Evolutionary conservation across 1,139 yeast species (phyloP).

Genomic region (Candida sanyaensis): DNA sequence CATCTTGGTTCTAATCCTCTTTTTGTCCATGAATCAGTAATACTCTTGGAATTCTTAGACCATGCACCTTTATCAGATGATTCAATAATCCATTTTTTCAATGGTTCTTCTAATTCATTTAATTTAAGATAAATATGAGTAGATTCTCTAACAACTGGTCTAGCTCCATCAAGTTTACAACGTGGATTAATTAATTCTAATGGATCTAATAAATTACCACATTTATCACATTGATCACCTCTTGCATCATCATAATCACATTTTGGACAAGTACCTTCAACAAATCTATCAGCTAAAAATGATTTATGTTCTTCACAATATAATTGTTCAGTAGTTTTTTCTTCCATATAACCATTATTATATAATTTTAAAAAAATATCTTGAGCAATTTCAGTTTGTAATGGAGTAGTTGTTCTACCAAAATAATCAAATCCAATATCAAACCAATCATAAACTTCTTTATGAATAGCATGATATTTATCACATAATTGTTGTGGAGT

Average conservation of each 20-base stretch:
- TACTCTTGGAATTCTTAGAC: slow-evolving; percentile 88
- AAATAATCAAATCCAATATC: slow-evolving; percentile 91
- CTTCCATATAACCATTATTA: slow-evolving; percentile 78
- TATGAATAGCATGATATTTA: slow-evolving; percentile 84
- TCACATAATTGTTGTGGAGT: slow-evolving; percentile 88
- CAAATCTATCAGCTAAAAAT: slow-evolving; percentile 93
- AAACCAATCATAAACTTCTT: slow-evolving; percentile 94
- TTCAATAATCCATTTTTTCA: slow-evolving; percentile 70
- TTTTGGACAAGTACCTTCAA: slow-evolving; percentile 96
- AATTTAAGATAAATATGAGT: slow-evolving; percentile 83
- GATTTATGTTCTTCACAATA: slow-evolving; percentile 91
- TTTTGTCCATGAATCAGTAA: slow-evolving; percentile 89
- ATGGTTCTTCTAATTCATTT: slow-evolving; percentile 77
- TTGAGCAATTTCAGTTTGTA: slow-evolving; percentile 95
- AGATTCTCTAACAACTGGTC: slow-evolving; percentile 79
- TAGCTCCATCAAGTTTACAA: slow-evolving; percentile 85
- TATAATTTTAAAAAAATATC: slow-evolving; percentile 79
- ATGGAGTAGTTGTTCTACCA: slow-evolving; percentile 92
- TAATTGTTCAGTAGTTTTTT: slow-evolving; percentile 83
- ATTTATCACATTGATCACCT: slow-evolving; percentile 98
- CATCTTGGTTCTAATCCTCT: slow-evolving; percentile 94
- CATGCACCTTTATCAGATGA: slow-evolving; percentile 76
- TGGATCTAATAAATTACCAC: slow-evolving; percentile 89
- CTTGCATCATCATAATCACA: slow-evolving; percentile 96
- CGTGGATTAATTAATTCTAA: slow-evolving; percentile 92